Evolutionary conservation across 2,329 filamentous ascomycete species (phyloP).

Genomic region (Paecilomyces niveus): DNA sequence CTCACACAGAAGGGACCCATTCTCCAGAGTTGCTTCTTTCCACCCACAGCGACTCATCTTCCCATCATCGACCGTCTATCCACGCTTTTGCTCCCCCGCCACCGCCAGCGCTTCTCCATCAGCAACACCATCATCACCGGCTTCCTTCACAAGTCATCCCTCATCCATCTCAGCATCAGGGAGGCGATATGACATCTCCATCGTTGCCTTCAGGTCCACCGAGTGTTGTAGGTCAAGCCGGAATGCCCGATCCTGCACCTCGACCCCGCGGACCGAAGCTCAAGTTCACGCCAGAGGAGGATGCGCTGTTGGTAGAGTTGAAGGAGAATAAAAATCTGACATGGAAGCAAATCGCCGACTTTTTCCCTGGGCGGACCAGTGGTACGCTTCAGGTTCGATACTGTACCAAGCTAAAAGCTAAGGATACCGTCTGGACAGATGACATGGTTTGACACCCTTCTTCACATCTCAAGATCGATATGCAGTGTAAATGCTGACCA

Average conservation of each 20-base stretch:
- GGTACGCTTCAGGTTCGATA: conserved; percentile 90
- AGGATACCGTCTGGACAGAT: conserved; percentile 87
- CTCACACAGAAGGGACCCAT: conserved; percentile 21
- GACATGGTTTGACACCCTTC: conserved; percentile 60
- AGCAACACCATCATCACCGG: conserved; percentile 62
- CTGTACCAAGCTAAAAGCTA: conserved; percentile 90
- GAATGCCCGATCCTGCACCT: conserved; percentile 78
- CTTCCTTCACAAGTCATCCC: conserved; percentile 67
- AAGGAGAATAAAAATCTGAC: conserved; percentile 94
- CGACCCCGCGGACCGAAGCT: conserved; percentile 80
- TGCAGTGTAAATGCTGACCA: conserved; percentile 6
- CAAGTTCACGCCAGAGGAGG: conserved; percentile 90
- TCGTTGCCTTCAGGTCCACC: conserved; percentile 55
- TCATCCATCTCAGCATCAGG: conserved; percentile 58
- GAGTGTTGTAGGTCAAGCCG: conserved; percentile 78
- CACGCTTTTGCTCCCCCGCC: conserved; percentile 36
- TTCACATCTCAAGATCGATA: not conserved
- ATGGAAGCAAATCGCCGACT: conserved; percentile 96
- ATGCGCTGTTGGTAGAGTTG: conserved; percentile 76
- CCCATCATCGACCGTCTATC: conserved; percentile 19
- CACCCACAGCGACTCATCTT: conserved; percentile 22
- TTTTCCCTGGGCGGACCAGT: conserved; percentile 84
- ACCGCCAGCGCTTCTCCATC: conserved; percentile 42
- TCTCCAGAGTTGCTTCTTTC: conserved; percentile 30
- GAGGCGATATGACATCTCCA: conserved; percentile 40